Conservation (phyloP, 345 rosid genomes). For the Salix arbutifolia region DNA sequence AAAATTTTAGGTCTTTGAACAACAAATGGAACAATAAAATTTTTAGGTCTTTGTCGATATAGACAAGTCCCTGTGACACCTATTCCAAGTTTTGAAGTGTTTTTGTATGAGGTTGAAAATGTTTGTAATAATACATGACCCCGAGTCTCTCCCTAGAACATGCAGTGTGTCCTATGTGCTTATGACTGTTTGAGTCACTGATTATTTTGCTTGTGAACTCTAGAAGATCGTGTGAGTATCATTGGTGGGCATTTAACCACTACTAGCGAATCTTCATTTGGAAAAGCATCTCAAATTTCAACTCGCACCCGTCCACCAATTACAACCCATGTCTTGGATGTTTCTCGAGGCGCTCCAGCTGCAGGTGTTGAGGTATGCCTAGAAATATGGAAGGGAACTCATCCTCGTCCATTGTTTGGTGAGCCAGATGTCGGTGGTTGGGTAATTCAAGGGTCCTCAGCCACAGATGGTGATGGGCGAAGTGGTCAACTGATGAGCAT, state of each 20-base stretch:
- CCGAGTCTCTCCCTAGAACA: background rate
- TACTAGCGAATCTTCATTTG: constrained; percentile 34
- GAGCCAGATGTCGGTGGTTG: constrained; percentile 40
- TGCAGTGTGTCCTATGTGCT: background rate
- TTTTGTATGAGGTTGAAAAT: background rate
- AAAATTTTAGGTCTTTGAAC: too few relatives aligned
- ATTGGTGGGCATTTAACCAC: constrained; percentile 67
- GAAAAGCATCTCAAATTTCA: constrained; percentile 36
- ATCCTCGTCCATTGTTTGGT: constrained; percentile 39
- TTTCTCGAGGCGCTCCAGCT: constrained; percentile 77
- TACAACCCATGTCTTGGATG: constrained; percentile 89
- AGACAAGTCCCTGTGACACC: background rate
- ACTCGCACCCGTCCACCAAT: constrained; percentile 73
- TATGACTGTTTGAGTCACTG: background rate
- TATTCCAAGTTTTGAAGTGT: background rate
- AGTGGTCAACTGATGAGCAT: constrained; percentile 70
- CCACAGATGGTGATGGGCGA: constrained; percentile 78
- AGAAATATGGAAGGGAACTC: constrained; percentile 63
- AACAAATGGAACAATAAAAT: background rate
- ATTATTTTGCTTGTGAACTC: constrained; percentile 17
- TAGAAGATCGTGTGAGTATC: constrained; percentile 66
- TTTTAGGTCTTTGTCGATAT: background rate
- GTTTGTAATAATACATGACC: background rate
- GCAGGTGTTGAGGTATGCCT: constrained; percentile 64
- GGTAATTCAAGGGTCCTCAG: constrained; percentile 57